Percentiles rank a stretch among this genome's conserved stretches.
Evolutionary conservation across 108 stramenopile species (phyloP).

Genomic region (Heterococcus sp.): DNA sequence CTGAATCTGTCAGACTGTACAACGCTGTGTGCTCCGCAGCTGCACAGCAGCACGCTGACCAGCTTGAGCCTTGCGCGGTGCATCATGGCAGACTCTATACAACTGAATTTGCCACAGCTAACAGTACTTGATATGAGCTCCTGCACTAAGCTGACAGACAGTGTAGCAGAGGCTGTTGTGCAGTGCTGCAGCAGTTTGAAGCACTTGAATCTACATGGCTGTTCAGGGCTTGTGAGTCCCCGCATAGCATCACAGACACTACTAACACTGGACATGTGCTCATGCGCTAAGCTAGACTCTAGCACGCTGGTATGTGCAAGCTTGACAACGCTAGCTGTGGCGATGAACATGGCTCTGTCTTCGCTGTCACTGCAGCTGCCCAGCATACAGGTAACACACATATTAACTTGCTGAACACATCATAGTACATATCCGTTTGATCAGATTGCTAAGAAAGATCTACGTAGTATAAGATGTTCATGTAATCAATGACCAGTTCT

Average conservation of each 20-base stretch:
- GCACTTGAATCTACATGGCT: conserved; percentile 30
- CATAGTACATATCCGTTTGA: no score
- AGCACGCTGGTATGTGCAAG: background rate
- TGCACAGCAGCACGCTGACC: conserved; percentile 2
- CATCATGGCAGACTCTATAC: conserved; percentile 27
- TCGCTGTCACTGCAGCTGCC: conserved; percentile 31
- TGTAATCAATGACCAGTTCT: no score
- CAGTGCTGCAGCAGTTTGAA: conserved; percentile 3
- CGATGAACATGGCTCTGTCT: conserved; percentile 37
- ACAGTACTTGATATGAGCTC: conserved; percentile 19
- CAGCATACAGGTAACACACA: conserved; percentile 7
- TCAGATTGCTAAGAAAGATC: no score
- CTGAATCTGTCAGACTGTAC: conserved; percentile 37
- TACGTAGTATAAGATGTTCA: no score
- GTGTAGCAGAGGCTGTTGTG: conserved; percentile 13
- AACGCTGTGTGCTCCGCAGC: conserved; percentile 10
- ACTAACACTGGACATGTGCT: conserved; percentile 20
- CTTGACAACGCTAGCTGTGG: conserved; percentile 2
- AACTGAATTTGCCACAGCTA: conserved; percentile 12
- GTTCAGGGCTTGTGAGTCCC: conserved; percentile 12
- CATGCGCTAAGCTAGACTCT: conserved; percentile 27
- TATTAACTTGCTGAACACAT: no score
- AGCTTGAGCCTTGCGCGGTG: conserved; percentile 23
- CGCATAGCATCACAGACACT: conserved; percentile 9
- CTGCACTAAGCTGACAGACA: conserved; percentile 37